Conservation (phyloP, 352 stramenopile genomes). For the Globisporangium splendens region DNA sequence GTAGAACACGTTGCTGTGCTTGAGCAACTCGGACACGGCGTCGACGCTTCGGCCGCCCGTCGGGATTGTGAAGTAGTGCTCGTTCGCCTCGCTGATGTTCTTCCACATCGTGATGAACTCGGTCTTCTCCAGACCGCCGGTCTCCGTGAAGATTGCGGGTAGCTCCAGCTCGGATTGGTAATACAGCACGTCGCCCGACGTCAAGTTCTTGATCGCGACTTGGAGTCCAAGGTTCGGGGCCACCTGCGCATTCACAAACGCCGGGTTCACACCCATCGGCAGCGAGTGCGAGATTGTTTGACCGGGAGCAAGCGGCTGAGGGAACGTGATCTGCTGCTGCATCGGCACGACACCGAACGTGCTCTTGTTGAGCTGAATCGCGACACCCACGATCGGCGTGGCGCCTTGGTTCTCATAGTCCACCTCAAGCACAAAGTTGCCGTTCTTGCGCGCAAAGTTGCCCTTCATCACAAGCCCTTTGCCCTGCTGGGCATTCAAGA, state of each 20-base stretch:
- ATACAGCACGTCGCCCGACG: slow-evolving; percentile 92
- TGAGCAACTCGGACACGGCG: slow-evolving; percentile 83
- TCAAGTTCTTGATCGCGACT: slow-evolving; percentile 97
- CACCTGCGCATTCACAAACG: slow-evolving; percentile 71
- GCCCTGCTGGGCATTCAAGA: slow-evolving; percentile 74
- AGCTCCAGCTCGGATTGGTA: slow-evolving; percentile 93
- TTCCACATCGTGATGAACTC: slow-evolving; percentile 96
- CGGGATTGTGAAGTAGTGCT: slow-evolving; percentile 90
- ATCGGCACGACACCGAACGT: slow-evolving; percentile 94
- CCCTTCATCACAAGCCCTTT: slow-evolving; percentile 91
- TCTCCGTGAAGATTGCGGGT: slow-evolving; percentile 84
- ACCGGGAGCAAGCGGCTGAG: slow-evolving; percentile 57
- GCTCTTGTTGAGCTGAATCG: slow-evolving; percentile 98
- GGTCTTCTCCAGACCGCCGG: slow-evolving; percentile 87
- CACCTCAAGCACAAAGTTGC: slow-evolving; percentile 69
- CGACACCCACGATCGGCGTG: slow-evolving; percentile 85
- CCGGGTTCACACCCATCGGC: slow-evolving; percentile 74
- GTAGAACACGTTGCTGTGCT: slow-evolving; percentile 92
- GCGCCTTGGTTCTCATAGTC: slow-evolving; percentile 88
- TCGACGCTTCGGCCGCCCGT: slow-evolving; percentile 72
- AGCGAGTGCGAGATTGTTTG: slow-evolving; percentile 74
- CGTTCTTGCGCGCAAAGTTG: slow-evolving; percentile 54
- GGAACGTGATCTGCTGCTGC: slow-evolving; percentile 88
- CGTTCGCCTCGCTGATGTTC: slow-evolving; percentile 92
- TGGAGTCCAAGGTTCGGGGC: slow-evolving; percentile 87